These are phyloP conservation scores for Curvularia hawaiiensis DNA, from an alignment of 2,329 filamentous ascomycete genomes.

Conservation along the genomic window DNA sequence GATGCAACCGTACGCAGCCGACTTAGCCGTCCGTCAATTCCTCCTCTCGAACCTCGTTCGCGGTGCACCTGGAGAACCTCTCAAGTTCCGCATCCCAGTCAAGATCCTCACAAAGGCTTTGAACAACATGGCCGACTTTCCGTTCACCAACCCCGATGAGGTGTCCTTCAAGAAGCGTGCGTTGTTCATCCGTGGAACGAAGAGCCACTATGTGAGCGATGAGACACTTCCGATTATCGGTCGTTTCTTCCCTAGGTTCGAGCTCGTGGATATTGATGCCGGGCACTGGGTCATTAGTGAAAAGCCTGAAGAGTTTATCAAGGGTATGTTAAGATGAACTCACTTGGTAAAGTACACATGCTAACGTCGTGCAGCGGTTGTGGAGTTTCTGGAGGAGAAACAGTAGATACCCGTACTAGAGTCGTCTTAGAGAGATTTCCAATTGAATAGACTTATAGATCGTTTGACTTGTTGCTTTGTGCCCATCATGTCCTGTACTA, in stretches of 20 bases:
- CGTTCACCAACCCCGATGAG: constrained; percentile 74
- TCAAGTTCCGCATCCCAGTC: constrained; percentile 82
- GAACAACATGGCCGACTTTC: constrained; percentile 84
- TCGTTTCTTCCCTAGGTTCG: constrained; percentile 80
- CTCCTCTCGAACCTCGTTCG: constrained; percentile 83
- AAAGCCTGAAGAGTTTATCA: constrained; percentile 77
- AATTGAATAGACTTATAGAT: neutral
- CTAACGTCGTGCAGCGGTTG: constrained; percentile 57
- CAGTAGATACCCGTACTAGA: constrained; percentile 26
- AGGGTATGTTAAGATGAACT: constrained; percentile 59
- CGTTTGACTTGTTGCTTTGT: neutral
- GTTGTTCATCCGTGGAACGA: constrained; percentile 78
- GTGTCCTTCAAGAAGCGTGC: constrained; percentile 75
- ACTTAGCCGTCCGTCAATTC: constrained; percentile 83
- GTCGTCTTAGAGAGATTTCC: neutral
- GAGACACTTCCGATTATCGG: constrained; percentile 80
- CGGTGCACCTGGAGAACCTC: constrained; percentile 55
- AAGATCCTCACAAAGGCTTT: constrained; percentile 70
- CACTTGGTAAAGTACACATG: neutral
- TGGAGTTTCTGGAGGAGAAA: constrained; percentile 66
- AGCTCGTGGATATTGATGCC: constrained; percentile 73
- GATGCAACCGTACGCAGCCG: constrained; percentile 73
- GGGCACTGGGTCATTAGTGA: constrained; percentile 94
- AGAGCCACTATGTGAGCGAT: constrained; percentile 79
- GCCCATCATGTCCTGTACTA: neutral